Evolutionary conservation across 345 rosid species (phyloP), one percentile per base, ranked within the genome.

Genomic region (Schrenkiella parvula): DNA sequence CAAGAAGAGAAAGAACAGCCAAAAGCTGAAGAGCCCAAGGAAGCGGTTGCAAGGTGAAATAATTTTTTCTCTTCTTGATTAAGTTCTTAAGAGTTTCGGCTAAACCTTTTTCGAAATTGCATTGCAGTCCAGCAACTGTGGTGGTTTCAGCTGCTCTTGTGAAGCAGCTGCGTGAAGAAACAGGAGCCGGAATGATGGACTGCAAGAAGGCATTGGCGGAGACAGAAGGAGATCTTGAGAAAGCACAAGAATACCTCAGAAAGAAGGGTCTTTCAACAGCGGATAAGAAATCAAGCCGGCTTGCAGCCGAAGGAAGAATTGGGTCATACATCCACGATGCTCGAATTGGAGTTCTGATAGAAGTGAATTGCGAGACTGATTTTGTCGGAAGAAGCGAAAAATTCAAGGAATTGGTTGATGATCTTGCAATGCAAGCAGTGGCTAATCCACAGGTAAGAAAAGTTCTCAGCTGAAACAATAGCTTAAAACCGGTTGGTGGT

Each of bases 181-280:
- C 93, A 3, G 97, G 99, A 78, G 99, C 97, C 0, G 99, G 97
- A 31, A 93, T 91, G 97, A 91, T 91, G 99, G 96, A 93, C 79
- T 91, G 99, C 87, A 93, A 91, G 86, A 93, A 89, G 75, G 96
- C 97, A 48, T 79, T 93, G 32, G 78, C 99, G 1, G 97, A 91
- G 82, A 88, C 91, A 21, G 96, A 83, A 69, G 97, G 97, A 13
- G 86, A 93, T 69, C 90, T 91, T 22, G 93, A 89, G 82, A 93
- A 87, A 83, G 99, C 96, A 51, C 96, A 93, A 70, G 97, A 93
- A 65, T 89, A 86, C 71, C 97, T 91, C 25, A 82, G 99, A 70
- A 91, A 89, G 90, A 95, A 95, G 70, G 99, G 96, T 54, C 96
- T 89, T 48, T 87, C 97, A 70, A 69, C 89, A 23, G 96, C 99